phyloP scores from a whole-genome alignment of 2,329 filamentous ascomycete species.

The Aspergillus puulaauensis region DNA sequence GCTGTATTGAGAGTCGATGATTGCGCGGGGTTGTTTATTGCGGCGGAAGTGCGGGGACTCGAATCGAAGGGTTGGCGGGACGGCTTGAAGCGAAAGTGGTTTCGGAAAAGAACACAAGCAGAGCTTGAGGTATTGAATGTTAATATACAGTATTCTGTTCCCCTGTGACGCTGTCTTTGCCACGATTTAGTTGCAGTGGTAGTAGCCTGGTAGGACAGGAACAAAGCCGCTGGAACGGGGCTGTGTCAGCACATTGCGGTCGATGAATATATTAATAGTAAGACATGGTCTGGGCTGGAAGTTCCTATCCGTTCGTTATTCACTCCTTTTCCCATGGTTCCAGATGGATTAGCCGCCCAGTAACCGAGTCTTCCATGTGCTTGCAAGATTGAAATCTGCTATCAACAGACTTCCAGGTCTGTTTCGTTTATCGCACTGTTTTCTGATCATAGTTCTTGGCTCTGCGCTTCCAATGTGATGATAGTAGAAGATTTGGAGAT shows the following conservation, averaged over 20 bases:
- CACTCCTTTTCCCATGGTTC: conserved; percentile 4
- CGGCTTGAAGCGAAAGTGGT: not conserved
- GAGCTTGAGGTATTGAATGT: not conserved
- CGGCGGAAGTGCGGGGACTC: conserved; percentile 9
- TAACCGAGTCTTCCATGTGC: not conserved
- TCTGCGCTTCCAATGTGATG: not conserved
- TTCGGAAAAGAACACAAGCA: not conserved
- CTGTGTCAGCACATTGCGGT: conserved; percentile 5
- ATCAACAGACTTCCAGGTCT: not conserved
- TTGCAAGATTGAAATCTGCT: not conserved
- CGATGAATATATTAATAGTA: conserved; percentile 11
- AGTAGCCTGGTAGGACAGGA: not conserved
- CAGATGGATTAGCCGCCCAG: conserved; percentile 11
- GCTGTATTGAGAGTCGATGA: conserved; percentile 8
- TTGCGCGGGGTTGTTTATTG: conserved; percentile 9
- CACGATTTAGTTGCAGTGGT: not conserved
- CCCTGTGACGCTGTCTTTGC: not conserved
- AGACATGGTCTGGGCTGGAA: not conserved
- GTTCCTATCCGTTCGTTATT: not conserved
- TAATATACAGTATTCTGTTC: not conserved
- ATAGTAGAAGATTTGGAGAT: not conserved
- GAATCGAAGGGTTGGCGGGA: not conserved
- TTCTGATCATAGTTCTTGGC: not conserved
- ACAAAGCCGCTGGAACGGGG: not conserved
- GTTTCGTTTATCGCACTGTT: not conserved